These are phyloP conservation scores for Kwoniella bestiolae DNA, from an alignment of 768 basidiomycete species.

Conservation along the genomic window DNA sequence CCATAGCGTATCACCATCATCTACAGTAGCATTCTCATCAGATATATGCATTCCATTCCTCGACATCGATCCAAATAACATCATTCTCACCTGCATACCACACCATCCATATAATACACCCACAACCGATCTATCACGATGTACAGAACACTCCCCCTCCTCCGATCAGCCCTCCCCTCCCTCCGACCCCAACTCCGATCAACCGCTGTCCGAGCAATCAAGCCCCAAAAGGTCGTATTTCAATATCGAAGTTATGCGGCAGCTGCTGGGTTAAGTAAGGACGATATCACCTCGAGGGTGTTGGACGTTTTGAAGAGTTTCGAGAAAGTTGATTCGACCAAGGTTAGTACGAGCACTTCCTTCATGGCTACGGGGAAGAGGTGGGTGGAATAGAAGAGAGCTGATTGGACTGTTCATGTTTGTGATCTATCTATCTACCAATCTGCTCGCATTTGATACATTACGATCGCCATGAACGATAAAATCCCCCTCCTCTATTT, in stretches of 20 bases:
- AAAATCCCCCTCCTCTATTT: not conserved
- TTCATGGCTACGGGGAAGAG: no score
- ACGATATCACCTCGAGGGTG: conserved; percentile 73
- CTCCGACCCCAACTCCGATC: conserved; percentile 32
- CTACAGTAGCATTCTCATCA: not conserved
- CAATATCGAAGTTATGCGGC: conserved; percentile 64
- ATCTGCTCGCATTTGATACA: not conserved
- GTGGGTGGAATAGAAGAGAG: conserved; percentile 7
- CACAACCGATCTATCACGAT: conserved; percentile 8
- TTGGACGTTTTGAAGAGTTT: conserved; percentile 83
- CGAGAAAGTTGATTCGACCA: conserved; percentile 80
- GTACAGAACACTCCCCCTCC: conserved; percentile 31
- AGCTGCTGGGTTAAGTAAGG: conserved; percentile 68
- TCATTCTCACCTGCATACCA: not conserved
- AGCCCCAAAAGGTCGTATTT: conserved; percentile 20
- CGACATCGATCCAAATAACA: not conserved
- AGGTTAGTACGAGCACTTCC: no score
- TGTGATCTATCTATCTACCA: not conserved
- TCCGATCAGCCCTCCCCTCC: conserved; percentile 46
- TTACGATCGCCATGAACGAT: not conserved
- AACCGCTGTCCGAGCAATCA: conserved; percentile 17
- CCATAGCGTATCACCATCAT: not conserved
- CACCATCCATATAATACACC: not conserved
- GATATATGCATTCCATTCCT: not conserved
- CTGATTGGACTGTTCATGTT: conserved; percentile 19